Percentiles rank a stretch among this genome's conserved stretches.
These are phyloP conservation scores for Bipolaris cookei DNA, from an alignment of 2,329 filamentous ascomycete species.

Conservation along the genomic window DNA sequence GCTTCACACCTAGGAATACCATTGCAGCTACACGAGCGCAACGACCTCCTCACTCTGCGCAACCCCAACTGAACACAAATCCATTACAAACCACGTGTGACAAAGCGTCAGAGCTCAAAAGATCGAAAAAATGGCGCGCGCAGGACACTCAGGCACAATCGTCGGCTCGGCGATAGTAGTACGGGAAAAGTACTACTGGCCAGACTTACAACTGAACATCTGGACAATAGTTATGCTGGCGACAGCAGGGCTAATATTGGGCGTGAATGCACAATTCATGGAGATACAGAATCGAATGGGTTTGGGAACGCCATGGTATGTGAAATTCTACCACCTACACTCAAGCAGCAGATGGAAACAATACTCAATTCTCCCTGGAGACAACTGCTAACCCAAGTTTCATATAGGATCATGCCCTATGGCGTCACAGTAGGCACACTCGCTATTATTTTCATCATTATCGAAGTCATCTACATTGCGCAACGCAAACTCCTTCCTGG, in stretches of 20 bases:
- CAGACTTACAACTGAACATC: conserved; percentile 68
- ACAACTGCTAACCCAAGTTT: conserved; percentile 8
- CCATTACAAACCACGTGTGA: background rate
- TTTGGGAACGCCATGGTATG: conserved; percentile 66
- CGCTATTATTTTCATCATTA: conserved; percentile 63
- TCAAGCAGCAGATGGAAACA: background rate
- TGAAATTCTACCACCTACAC: conserved; percentile 6
- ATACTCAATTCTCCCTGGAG: background rate
- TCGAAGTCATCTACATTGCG: conserved; percentile 63
- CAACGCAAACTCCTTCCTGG: conserved; percentile 64
- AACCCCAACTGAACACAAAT: background rate
- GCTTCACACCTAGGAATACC: background rate
- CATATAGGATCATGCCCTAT: conserved; percentile 67
- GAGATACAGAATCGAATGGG: conserved; percentile 62
- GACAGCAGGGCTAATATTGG: conserved; percentile 63
- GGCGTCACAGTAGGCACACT: conserved; percentile 65
- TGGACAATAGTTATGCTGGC: conserved; percentile 69
- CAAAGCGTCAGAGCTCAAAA: conserved; percentile 5
- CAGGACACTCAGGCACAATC: conserved; percentile 40
- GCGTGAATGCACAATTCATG: conserved; percentile 67
- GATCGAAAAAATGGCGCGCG: conserved; percentile 44
- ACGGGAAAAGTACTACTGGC: conserved; percentile 66
- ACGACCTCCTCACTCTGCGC: background rate
- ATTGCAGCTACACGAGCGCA: background rate
- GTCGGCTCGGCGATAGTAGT: conserved; percentile 52